Base-by-base conservation (phyloP, 768 basidiomycete species). In the Tylopilus sp. region DNA sequence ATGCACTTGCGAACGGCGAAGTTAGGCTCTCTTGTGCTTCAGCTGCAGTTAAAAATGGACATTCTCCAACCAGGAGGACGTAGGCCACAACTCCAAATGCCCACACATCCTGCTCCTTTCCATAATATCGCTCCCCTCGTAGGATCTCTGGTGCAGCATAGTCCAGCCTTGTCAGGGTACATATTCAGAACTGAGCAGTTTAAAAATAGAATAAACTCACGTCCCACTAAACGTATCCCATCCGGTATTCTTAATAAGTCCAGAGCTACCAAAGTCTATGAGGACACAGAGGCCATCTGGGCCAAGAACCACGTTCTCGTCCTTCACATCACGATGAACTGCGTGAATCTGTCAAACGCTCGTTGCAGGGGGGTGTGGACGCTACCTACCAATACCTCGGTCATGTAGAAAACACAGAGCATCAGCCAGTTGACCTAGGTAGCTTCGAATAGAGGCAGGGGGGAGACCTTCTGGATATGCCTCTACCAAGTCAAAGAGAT, bases 321-420 rank as follows among this genome's bases (percentile, higher is more conserved):
- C 95, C 71, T 99, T 99, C 69, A 99, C 85, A 63, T 99, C 95
- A 47, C 95, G 89, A 69, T 99, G 95, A 10, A 98, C 89, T 91
- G 57, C 5, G 10, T 20, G 42, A 23, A 48, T 42, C 36, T 46
- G 48, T 57, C 44, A 59, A 35, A 38, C 43, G 30, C 53, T 51
- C 55, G 55, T 40, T 43, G 38, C 39, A 40, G 33, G n/a, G 20
- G 20, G 12, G 45, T 40, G 3, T 11, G 20, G 5, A 4, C 31
- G 44, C 55, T 11, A 59, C 83, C 66, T 62, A 88, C 95, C 91
- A 52, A 99, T 97, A 48, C 92, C 93, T 58, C 86, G 90, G 9
- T 82, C 75, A 67, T 99, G 95, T 36, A 99, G 74, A 73, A 98
- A 99, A 51, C 74, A 75, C 52, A 93, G 69, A 1, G 93, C 95